A percentile compares a stretch with the other conserved stretches of the same genome.
Conservation (phyloP, 352 stramenopile species). For the Phytophthora parvispora region DNA sequence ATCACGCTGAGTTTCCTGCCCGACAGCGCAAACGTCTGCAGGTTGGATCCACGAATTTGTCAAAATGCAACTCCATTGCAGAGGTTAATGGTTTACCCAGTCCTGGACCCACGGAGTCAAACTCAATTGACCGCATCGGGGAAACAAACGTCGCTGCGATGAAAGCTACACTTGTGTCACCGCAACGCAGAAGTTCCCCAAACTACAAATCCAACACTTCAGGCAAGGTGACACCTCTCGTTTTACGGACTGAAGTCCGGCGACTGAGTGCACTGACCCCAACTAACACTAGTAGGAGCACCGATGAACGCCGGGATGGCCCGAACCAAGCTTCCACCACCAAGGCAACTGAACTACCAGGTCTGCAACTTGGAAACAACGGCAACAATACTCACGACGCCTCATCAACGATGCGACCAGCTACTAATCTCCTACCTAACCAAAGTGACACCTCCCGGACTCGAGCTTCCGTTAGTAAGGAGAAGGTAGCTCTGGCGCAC, state of each 20-base stretch:
- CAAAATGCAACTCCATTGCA: conserved; percentile 34
- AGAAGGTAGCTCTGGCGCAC: conserved; percentile 34
- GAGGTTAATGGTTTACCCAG: conserved; percentile 10
- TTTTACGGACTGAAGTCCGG: conserved; percentile 29
- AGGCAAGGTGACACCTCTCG: conserved; percentile 7
- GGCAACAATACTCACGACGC: conserved; percentile 27
- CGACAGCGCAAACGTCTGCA: conserved; percentile 76
- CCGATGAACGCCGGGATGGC: conserved; percentile 10
- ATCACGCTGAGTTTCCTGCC: conserved; percentile 57
- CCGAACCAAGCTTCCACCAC: conserved; percentile 4
- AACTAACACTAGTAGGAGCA: conserved; percentile 22
- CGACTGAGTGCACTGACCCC: conserved; percentile 18
- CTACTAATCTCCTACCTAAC: background rate
- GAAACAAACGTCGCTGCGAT: conserved; percentile 62
- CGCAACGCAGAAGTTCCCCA: conserved; percentile 4
- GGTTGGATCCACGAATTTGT: conserved; percentile 78
- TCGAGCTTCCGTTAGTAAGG: conserved; percentile 13
- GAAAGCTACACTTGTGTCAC: conserved; percentile 40
- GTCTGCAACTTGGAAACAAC: background rate
- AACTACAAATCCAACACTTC: conserved; percentile 6
- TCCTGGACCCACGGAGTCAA: conserved; percentile 9
- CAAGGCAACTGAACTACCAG: conserved; percentile 1
- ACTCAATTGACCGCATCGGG: conserved; percentile 38
- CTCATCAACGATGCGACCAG: background rate
- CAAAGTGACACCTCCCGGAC: background rate